phyloP scores from a whole-genome alignment of 2,329 filamentous ascomycete species.

The Pleurostoma richardsiae region DNA sequence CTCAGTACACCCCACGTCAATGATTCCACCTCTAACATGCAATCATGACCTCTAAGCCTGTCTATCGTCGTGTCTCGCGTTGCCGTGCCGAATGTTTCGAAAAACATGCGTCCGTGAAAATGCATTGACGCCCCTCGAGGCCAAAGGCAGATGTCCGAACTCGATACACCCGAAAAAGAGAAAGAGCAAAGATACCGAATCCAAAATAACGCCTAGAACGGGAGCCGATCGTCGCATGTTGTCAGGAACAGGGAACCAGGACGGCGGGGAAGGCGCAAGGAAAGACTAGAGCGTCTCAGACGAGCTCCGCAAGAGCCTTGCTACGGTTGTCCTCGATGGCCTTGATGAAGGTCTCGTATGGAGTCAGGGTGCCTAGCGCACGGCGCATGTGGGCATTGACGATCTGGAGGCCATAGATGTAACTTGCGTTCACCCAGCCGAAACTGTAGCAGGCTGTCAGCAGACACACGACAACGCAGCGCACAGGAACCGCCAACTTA shows the following conservation, averaged over 20 bases:
- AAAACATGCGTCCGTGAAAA: too few relatives aligned
- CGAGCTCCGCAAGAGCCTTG: slow-evolving; percentile 44
- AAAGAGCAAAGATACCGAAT: neutral
- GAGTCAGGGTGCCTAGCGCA: slow-evolving; percentile 81
- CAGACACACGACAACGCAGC: neutral
- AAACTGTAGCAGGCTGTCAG: slow-evolving; percentile 54
- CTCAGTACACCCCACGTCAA: too few relatives aligned
- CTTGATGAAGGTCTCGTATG: slow-evolving; percentile 76
- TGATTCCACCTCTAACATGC: too few relatives aligned
- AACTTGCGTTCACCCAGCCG: slow-evolving; percentile 98
- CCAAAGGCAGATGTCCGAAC: neutral
- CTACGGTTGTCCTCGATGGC: slow-evolving; percentile 54
- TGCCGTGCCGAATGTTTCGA: too few relatives aligned
- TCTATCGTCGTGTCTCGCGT: too few relatives aligned
- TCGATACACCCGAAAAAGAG: neutral
- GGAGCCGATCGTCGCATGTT: too few relatives aligned
- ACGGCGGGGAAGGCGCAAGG: neutral
- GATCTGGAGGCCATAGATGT: slow-evolving; percentile 87
- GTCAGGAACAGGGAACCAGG: too few relatives aligned
- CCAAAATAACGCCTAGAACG: too few relatives aligned
- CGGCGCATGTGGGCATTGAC: slow-evolving; percentile 85
- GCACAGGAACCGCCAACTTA: slow-evolving; percentile 42
- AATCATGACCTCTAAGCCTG: too few relatives aligned
- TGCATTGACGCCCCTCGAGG: too few relatives aligned
- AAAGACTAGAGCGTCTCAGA: slow-evolving; percentile 7